Conservation (phyloP, 345 rosid species). For the Heritiera littoralis region DNA sequence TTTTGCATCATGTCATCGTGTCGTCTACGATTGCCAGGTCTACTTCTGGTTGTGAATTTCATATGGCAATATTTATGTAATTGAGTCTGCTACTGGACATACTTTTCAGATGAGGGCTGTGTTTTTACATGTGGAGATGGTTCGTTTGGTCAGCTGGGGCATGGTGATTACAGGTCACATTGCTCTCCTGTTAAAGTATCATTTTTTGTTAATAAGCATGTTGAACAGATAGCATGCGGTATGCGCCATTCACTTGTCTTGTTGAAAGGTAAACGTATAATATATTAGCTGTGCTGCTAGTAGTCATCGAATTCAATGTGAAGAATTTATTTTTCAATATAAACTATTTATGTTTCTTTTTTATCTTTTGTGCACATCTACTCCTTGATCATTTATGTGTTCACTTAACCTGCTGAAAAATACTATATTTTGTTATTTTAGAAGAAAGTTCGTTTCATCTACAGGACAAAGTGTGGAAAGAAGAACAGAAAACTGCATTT, state of each 20-base stretch:
- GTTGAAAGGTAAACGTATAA: constrained; percentile 53
- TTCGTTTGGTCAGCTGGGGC: constrained; percentile 95
- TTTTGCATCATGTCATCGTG: too few relatives aligned
- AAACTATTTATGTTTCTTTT: background rate
- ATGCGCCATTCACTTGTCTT: constrained; percentile 93
- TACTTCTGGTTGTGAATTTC: background rate
- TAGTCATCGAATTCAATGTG: background rate
- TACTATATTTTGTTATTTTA: background rate
- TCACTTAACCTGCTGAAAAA: background rate
- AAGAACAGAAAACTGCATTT: background rate
- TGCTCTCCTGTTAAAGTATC: constrained; percentile 60
- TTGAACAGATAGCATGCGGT: constrained; percentile 74
- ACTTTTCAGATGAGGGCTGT: constrained; percentile 46
- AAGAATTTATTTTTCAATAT: constrained; percentile 1
- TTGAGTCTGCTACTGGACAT: background rate
- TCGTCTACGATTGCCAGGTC: too few relatives aligned
- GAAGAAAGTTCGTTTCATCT: background rate
- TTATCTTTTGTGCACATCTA: background rate
- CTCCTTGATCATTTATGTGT: background rate
- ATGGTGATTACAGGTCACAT: constrained; percentile 60
- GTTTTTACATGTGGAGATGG: constrained; percentile 91
- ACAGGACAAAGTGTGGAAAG: background rate
- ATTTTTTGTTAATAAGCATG: constrained; percentile 53
- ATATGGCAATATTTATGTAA: background rate
- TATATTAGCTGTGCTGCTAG: background rate